Conservation (phyloP, 768 basidiomycete genomes). For the Tylopilus balloui region DNA sequence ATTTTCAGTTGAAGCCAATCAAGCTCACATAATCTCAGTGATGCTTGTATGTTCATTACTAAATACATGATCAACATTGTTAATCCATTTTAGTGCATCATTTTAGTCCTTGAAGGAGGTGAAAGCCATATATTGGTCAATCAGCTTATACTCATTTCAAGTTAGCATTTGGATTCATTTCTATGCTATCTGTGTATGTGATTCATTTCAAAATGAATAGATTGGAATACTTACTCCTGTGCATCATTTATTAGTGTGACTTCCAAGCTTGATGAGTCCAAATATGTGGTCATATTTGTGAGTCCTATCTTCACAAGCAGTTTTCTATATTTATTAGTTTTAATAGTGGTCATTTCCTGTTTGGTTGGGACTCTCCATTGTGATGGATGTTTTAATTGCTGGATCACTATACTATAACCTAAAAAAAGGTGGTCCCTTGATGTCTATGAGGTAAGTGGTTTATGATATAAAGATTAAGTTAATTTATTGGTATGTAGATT, state of each 20-base stretch:
- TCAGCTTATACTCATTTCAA: constrained; percentile 1
- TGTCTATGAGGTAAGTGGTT: constrained; percentile 12
- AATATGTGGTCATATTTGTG: not conserved
- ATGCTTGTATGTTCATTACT: constrained; percentile 15
- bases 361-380: constrained; percentile 23
- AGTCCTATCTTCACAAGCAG: not conserved
- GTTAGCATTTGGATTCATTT: constrained; percentile 17
- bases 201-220: not conserved
- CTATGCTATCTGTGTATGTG: constrained; percentile 13
- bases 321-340: not conserved
- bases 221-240: not conserved
- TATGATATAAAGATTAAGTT: not conserved
- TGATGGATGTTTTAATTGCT: constrained; percentile 23
- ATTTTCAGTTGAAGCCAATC: constrained; percentile 8
- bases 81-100: constrained; percentile 11
- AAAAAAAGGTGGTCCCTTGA: constrained; percentile 1
- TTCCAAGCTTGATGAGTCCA: not conserved
- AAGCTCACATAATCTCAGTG: not conserved
- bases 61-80: not conserved
- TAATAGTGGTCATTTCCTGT: constrained; percentile 18
- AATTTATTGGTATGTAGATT: constrained; percentile 5
- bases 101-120: constrained; percentile 23
- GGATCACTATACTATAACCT: constrained; percentile 16
- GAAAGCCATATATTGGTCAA: not conserved
- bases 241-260: constrained; percentile 1